A percentile compares a stretch with the other conserved stretches of the same genome.
phyloP scores from a whole-genome alignment of 768 basidiomycete species.

The Rhizopogon vulgaris region DNA sequence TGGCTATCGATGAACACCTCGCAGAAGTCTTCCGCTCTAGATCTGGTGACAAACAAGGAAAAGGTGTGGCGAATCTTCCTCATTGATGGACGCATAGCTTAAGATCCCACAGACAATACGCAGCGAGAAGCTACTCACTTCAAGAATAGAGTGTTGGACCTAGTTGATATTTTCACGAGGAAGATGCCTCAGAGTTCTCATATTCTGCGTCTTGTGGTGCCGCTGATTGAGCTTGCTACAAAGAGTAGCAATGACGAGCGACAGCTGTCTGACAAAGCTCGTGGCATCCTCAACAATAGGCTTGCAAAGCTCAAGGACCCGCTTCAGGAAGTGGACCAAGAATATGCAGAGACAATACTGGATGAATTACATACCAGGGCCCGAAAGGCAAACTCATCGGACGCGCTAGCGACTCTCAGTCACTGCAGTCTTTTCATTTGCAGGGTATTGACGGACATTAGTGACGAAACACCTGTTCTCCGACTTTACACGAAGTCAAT shows the following conservation, averaged over 20 bases:
- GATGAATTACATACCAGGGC: slow-evolving; percentile 68
- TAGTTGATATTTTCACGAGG: slow-evolving; percentile 82
- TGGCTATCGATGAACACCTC: slow-evolving; percentile 90
- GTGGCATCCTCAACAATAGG: slow-evolving; percentile 68
- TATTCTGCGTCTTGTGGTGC: slow-evolving; percentile 59
- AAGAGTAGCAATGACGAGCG: slow-evolving; percentile 68
- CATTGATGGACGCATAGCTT: neutral
- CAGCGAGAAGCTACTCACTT: slow-evolving; percentile 92
- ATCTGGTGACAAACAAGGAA: slow-evolving; percentile 51
- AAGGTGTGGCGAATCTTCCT: slow-evolving; percentile 39
- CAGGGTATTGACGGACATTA: slow-evolving; percentile 38
- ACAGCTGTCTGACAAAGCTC: slow-evolving; percentile 86
- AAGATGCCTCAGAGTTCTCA: slow-evolving; percentile 72
- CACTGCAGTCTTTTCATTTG: slow-evolving; percentile 67
- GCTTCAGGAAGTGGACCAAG: slow-evolving; percentile 33
- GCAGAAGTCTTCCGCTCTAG: slow-evolving; percentile 79
- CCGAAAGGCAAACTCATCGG: slow-evolving; percentile 54
- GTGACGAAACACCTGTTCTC: slow-evolving; percentile 36
- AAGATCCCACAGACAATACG: slow-evolving; percentile 43
- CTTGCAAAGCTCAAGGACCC: slow-evolving; percentile 68
- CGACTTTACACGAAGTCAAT: slow-evolving; percentile 62
- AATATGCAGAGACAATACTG: slow-evolving; percentile 41
- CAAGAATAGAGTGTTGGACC: slow-evolving; percentile 92
- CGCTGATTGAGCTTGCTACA: slow-evolving; percentile 71
- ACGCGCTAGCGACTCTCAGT: slow-evolving; percentile 59